Percentiles rank a stretch among this genome's conserved stretches.
Evolutionary conservation across 306 rosid species (phyloP).

Genomic region (Pyrus pyrifolia): DNA sequence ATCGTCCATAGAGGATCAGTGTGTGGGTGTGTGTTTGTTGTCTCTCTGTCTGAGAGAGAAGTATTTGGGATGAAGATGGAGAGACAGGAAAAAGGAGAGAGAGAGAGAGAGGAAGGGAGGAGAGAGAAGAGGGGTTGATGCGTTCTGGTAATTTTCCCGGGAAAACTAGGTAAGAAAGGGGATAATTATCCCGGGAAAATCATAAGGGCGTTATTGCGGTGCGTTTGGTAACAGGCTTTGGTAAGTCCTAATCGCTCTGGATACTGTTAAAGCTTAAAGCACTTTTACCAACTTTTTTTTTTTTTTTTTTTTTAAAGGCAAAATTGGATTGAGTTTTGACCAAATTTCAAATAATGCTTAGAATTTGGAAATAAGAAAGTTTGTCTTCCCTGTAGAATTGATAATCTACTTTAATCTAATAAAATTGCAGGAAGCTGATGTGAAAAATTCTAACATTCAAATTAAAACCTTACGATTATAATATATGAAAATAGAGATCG

Average conservation of each 20-base stretch:
- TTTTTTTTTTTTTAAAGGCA: not conserved
- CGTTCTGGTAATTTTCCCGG: conserved; percentile 26
- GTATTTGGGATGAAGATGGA: not conserved
- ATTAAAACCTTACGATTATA: no score
- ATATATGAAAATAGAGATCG: no score
- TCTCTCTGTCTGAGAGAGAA: not conserved
- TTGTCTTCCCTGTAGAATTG: not conserved
- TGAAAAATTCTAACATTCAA: no score
- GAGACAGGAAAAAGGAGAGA: not conserved
- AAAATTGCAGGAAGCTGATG: no score
- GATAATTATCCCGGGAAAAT: conserved; percentile 51
- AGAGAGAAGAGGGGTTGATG: not conserved
- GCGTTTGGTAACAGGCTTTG: not conserved
- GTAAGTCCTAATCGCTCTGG: not conserved
- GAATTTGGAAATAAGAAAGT: not conserved
- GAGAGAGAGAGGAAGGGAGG: not conserved
- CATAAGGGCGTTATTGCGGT: not conserved
- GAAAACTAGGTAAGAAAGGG: conserved; percentile 2
- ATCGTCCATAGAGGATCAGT: conserved; percentile 47
- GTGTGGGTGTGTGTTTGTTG: not conserved
- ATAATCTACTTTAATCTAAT: no score
- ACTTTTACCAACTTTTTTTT: not conserved
- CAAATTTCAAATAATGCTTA: not conserved
- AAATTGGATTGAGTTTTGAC: not conserved
- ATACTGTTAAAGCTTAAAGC: not conserved